A percentile compares a stretch with the other conserved stretches of the same genome.
Evolutionary conservation across 2,329 filamentous ascomycete species (phyloP).

Genomic region (Beauveria brongniartii): DNA sequence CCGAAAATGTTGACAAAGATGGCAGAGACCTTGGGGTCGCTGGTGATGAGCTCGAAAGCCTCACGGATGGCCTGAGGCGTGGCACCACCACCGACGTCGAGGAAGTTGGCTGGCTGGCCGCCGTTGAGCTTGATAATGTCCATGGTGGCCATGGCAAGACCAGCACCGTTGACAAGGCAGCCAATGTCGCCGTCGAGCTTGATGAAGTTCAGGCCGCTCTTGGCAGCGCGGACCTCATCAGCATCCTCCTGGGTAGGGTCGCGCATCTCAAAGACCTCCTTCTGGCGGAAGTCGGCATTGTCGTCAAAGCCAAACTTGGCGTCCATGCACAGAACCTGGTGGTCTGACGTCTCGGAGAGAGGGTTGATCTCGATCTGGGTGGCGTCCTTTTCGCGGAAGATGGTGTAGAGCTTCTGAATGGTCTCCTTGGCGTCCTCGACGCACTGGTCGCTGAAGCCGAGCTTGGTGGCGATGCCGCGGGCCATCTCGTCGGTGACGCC

Average conservation of each 20-base stretch:
- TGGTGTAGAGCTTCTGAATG: slow-evolving; percentile 98
- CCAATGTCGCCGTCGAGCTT: slow-evolving; percentile 99
- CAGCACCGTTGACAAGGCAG: slow-evolving; percentile 97
- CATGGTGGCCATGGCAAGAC: slow-evolving; percentile 99
- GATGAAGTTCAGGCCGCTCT: slow-evolving; percentile 98
- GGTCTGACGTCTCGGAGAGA: slow-evolving; percentile 93
- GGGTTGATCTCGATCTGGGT: slow-evolving; percentile 99
- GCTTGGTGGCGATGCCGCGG: slow-evolving; percentile 76
- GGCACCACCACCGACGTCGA: slow-evolving; percentile 95
- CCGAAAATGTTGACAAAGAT: slow-evolving; percentile 99
- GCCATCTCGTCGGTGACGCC: slow-evolving; percentile 96
- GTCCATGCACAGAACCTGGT: slow-evolving; percentile 98
- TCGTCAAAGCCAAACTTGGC: slow-evolving; percentile 98
- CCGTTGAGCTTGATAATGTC: slow-evolving; percentile 99
- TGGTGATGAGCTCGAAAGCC: slow-evolving; percentile 97
- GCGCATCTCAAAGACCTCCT: slow-evolving; percentile 90
- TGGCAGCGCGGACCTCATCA: slow-evolving; percentile 92
- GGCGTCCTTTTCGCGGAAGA: slow-evolving; percentile 97
- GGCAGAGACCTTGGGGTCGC: slow-evolving; percentile 93
- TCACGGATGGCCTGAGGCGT: slow-evolving; percentile 94
- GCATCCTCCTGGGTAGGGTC: slow-evolving; percentile 93
- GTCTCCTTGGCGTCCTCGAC: slow-evolving; percentile 90
- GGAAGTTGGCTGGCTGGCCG: slow-evolving; percentile 92
- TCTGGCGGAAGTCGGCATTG: slow-evolving; percentile 96
- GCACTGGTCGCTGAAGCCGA: slow-evolving; percentile 97